A percentile compares a stretch with the other conserved stretches of the same genome.
Conservation (phyloP, 148 eudicot genomes). For the Nyssa sinensis region DNA sequence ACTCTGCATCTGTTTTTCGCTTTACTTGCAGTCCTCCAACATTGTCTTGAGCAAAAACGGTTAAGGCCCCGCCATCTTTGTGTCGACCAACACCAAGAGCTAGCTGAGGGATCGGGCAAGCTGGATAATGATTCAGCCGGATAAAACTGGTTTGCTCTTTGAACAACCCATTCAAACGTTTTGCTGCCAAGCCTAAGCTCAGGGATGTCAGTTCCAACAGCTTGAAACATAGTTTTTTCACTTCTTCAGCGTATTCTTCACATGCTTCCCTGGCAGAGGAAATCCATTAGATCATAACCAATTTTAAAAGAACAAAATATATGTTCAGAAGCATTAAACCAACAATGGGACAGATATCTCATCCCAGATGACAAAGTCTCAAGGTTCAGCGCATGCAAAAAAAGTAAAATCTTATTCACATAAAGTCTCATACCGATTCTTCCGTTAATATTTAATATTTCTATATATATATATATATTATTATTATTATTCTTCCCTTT, state of each 20-base stretch:
- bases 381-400: too few species aligned
- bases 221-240: conserved; percentile 29
- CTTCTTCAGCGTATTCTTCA: conserved; percentile 34
- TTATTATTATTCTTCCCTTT: too few species aligned
- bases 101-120: conserved; percentile 38
- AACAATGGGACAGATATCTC: too few species aligned
- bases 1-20: conserved; percentile 33
- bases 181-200: conserved; percentile 30
- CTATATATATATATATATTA: too few species aligned
- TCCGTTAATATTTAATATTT: too few species aligned
- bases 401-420: too few species aligned
- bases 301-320: background rate
- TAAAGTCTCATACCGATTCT: too few species aligned
- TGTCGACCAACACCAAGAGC: conserved; percentile 45
- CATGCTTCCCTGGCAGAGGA: conserved; percentile 30
- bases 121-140: conserved; percentile 38
- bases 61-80: conserved; percentile 41
- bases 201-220: conserved; percentile 40
- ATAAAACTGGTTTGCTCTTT: conserved; percentile 31
- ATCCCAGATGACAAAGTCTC: too few species aligned
- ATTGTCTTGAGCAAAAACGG: too few species aligned
- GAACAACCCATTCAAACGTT: conserved; percentile 20
- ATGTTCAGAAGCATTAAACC: too few species aligned
- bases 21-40: conserved; percentile 41
- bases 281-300: conserved; percentile 20